Conservation (phyloP, 108 stramenopile genomes). For the Aurantiochytrium sp. region DNA sequence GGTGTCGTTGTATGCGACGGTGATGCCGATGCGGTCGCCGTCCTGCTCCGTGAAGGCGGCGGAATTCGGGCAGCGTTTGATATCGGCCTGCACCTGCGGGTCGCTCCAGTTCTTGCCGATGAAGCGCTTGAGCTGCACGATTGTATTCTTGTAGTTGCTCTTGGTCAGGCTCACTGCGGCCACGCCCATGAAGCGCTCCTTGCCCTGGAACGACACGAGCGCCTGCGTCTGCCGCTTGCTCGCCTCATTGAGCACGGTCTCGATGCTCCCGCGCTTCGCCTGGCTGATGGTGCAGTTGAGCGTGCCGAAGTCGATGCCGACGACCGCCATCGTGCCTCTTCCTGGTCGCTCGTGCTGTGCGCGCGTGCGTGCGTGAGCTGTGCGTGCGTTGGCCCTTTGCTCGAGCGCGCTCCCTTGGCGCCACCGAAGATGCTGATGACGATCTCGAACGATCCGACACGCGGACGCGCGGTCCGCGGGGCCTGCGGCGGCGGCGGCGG, state of each 20-base stretch:
- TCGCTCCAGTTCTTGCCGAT: slow-evolving; percentile 82
- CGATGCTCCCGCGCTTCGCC: slow-evolving; percentile 90
- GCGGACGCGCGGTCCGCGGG: too few species aligned
- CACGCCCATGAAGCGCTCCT: slow-evolving; percentile 49
- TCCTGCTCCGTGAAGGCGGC: slow-evolving; percentile 60
- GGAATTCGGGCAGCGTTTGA: slow-evolving; percentile 62
- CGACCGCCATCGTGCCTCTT: slow-evolving; percentile 31
- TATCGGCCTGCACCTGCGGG: slow-evolving; percentile 79
- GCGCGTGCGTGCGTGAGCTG: too few species aligned
- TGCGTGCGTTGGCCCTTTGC: too few species aligned
- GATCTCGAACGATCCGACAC: too few species aligned
- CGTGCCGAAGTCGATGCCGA: slow-evolving; percentile 80
- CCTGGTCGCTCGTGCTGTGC: too few species aligned
- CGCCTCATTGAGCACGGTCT: slow-evolving; percentile 94
- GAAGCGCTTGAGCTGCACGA: slow-evolving; percentile 80
- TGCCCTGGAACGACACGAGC: slow-evolving; percentile 55
- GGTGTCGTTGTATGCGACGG: slow-evolving; percentile 54
- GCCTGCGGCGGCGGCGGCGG: too few species aligned
- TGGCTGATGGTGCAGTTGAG: slow-evolving; percentile 82
- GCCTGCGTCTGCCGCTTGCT: slow-evolving; percentile 80
- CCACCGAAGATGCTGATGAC: too few species aligned
- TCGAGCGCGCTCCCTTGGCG: too few species aligned
- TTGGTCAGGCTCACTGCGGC: slow-evolving; percentile 41
- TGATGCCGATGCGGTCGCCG: slow-evolving; percentile 66
- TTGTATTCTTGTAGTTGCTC: slow-evolving; percentile 87